phyloP scores from a whole-genome alignment of 768 basidiomycete species.

The Neoboletus magnificus region DNA sequence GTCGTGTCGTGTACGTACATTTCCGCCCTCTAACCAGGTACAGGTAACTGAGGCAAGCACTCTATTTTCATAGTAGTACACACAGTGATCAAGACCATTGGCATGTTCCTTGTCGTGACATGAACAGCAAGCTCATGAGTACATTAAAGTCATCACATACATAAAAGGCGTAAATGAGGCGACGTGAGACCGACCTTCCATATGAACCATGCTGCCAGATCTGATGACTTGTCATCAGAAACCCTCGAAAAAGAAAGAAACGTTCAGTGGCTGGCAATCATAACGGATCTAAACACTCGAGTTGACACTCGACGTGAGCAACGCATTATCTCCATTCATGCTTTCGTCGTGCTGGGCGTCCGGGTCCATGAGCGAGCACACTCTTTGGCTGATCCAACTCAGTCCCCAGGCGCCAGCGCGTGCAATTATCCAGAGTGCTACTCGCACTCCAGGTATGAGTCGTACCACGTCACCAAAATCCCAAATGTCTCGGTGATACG shows the following conservation, averaged over 20 bases:
- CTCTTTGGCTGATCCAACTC: constrained; percentile 34
- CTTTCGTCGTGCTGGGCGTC: neutral
- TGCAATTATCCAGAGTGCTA: constrained; percentile 66
- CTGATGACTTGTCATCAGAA: neutral
- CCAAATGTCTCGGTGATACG: constrained; percentile 79
- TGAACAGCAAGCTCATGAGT: neutral
- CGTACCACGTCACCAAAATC: constrained; percentile 75
- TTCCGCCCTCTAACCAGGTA: neutral
- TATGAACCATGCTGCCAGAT: neutral
- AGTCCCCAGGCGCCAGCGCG: constrained; percentile 59
- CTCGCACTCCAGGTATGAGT: constrained; percentile 63
- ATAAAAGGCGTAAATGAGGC: constrained; percentile 2
- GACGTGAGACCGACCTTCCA: neutral
- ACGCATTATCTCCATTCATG: constrained; percentile 4
- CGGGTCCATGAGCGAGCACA: constrained; percentile 8
- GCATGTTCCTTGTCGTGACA: neutral
- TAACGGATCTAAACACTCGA: constrained; percentile 9
- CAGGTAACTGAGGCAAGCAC: neutral
- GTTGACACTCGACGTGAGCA: constrained; percentile 11
- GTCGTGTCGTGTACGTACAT: neutral
- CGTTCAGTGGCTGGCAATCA: neutral
- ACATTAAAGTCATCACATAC: constrained; percentile 11
- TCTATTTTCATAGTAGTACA: neutral
- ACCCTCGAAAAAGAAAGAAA: neutral
- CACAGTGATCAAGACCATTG: neutral